Conservation (phyloP, 768 basidiomycete genomes). For the Clitopilus passeckerianus region DNA sequence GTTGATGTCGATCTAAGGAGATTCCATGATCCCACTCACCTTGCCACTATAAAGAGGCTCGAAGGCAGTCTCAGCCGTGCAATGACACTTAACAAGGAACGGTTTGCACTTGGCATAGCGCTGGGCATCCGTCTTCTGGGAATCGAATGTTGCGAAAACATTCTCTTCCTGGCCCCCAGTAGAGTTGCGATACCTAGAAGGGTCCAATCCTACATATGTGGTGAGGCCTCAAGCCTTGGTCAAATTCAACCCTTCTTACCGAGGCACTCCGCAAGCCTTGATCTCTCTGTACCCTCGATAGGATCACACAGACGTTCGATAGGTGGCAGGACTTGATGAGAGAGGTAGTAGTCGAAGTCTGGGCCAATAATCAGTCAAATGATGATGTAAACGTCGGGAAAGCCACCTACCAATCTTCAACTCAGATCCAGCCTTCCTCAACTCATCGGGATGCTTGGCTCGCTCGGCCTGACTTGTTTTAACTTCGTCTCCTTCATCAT, state of each 20-base stretch:
- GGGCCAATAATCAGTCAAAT: background rate
- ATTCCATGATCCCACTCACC: conserved; percentile 26
- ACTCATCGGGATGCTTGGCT: conserved; percentile 92
- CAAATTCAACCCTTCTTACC: conserved; percentile 37
- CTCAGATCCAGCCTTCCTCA: conserved; percentile 61
- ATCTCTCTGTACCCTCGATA: conserved; percentile 91
- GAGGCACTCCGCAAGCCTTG: conserved; percentile 91
- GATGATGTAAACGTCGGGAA: too few relatives aligned
- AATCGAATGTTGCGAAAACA: conserved; percentile 77
- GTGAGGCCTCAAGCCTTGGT: background rate
- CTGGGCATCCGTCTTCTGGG: conserved; percentile 83
- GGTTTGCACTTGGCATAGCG: conserved; percentile 76
- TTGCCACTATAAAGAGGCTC: conserved; percentile 54
- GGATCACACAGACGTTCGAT: conserved; percentile 94
- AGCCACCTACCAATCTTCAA: conserved; percentile 63
- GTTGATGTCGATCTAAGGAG: background rate
- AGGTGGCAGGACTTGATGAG: conserved; percentile 89
- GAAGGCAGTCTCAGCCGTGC: conserved; percentile 56
- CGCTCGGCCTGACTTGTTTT: conserved; percentile 83
- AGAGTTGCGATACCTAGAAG: conserved; percentile 47
- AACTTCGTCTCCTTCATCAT: conserved; percentile 63
- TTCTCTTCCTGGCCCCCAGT: conserved; percentile 49
- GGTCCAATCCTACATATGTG: conserved; percentile 46
- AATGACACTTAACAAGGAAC: conserved; percentile 74
- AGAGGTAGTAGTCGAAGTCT: conserved; percentile 93